Evolutionary conservation across 2,329 filamentous ascomycete genomes (phyloP).

Genomic region (Calonectria henricotiae): DNA sequence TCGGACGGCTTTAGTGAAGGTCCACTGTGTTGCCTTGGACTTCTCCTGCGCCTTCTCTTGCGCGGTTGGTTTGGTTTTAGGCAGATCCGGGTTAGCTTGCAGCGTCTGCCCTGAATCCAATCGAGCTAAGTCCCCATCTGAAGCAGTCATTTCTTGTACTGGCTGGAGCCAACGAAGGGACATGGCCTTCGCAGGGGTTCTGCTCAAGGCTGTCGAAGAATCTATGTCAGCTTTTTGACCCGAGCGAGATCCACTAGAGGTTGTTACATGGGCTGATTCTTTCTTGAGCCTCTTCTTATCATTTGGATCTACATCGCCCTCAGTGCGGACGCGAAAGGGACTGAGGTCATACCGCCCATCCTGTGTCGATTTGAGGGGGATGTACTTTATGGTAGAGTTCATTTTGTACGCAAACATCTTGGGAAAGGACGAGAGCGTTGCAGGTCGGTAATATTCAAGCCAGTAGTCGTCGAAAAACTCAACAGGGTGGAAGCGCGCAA

Average conservation of each 20-base stretch:
- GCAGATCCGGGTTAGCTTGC: constrained; percentile 42
- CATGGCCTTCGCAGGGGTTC: constrained; percentile 64
- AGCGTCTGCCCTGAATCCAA: constrained; percentile 43
- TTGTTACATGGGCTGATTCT: constrained; percentile 77
- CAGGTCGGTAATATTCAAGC: constrained; percentile 95
- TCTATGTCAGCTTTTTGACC: constrained; percentile 59
- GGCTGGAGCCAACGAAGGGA: constrained; percentile 76
- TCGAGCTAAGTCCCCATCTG: constrained; percentile 31
- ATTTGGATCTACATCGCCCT: constrained; percentile 71
- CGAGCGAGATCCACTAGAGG: constrained; percentile 55
- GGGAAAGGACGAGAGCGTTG: constrained; percentile 88
- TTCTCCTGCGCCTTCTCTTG: constrained; percentile 86
- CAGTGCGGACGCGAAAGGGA: constrained; percentile 86
- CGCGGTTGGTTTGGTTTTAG: constrained; percentile 70
- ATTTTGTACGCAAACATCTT: constrained; percentile 96
- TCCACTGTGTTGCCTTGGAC: constrained; percentile 88
- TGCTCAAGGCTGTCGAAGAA: constrained; percentile 60
- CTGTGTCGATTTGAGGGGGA: constrained; percentile 81
- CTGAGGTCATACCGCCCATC: constrained; percentile 87
- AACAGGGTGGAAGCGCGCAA: constrained; percentile 64
- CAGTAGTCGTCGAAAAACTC: constrained; percentile 92
- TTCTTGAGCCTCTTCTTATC: constrained; percentile 78
- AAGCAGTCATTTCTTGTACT: constrained; percentile 57
- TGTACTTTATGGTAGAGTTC: constrained; percentile 89
- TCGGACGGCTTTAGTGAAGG: constrained; percentile 87